Conservation (phyloP, 495 filamentous ascomycete genomes). For the Emericellopsis terricola region DNA sequence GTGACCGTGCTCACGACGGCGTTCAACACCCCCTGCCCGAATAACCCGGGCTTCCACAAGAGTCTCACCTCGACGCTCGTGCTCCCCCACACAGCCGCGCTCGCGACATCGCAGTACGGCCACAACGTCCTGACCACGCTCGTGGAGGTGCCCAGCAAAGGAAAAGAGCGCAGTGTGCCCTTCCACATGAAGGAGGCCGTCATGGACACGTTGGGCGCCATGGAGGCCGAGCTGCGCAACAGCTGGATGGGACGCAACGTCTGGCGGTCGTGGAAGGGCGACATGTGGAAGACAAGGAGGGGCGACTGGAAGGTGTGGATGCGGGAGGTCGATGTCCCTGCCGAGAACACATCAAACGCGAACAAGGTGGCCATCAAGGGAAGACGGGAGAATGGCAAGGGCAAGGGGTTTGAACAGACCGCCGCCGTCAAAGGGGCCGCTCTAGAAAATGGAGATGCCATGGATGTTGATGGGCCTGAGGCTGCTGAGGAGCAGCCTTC, state of each 20-base stretch:
- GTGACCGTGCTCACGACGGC: conserved; percentile 55
- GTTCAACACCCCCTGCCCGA: conserved; percentile 33
- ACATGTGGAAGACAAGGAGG: conserved; percentile 45
- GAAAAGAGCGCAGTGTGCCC: conserved; percentile 21
- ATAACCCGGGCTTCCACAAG: conserved; percentile 36
- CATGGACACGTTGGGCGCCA: conserved; percentile 21
- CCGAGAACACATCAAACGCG: neutral
- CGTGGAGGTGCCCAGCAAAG: conserved; percentile 40
- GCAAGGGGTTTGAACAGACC: no score
- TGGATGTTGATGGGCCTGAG: neutral
- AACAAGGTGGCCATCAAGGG: neutral
- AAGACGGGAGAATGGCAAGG: neutral
- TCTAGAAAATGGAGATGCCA: neutral
- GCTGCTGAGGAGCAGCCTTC: neutral
- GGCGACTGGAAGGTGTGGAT: conserved; percentile 55
- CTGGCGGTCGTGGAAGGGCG: conserved; percentile 86
- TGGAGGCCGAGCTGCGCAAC: conserved; percentile 50
- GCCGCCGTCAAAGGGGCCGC: no score
- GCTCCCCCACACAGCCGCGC: conserved; percentile 36
- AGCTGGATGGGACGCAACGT: conserved; percentile 62
- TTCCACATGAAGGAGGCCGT: conserved; percentile 35
- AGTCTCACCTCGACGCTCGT: conserved; percentile 25
- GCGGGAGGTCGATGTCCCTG: conserved; percentile 27
- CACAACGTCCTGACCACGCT: conserved; percentile 67
- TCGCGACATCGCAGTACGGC: conserved; percentile 53